Conservation (phyloP, 768 basidiomycete genomes). For the Kwoniella dendrophila region DNA sequence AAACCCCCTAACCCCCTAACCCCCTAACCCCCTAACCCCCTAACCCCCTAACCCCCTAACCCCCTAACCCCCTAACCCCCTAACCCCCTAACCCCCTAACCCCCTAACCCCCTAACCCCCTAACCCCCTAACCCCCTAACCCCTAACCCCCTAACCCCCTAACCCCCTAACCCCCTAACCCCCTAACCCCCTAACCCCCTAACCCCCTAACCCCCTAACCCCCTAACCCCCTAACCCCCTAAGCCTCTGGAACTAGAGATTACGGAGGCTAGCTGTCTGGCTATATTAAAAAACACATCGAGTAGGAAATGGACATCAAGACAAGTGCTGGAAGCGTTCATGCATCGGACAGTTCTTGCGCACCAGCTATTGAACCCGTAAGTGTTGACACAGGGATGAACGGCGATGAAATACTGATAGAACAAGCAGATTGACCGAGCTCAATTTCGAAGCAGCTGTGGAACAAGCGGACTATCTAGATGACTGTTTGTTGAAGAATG, state of each 20-base stretch:
- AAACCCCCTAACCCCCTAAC: neutral
- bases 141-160: neutral
- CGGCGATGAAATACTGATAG: neutral
- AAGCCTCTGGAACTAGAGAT: neutral
- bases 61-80: neutral
- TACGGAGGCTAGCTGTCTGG: neutral
- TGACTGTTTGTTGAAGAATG: neutral
- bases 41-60: neutral
- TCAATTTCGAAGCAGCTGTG: neutral
- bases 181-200: neutral
- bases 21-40: neutral
- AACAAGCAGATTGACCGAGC: neutral
- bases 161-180: neutral
- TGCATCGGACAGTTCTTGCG: neutral
- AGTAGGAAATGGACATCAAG: neutral
- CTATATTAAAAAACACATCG: neutral
- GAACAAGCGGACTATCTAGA: neutral
- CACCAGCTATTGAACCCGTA: neutral
- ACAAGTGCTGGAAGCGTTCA: neutral
- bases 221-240: neutral
- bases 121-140: neutral
- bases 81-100: neutral
- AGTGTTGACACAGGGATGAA: neutral
- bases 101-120: neutral
- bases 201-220: neutral